phyloP scores from a whole-genome alignment of 78 protist species.

The Andalucia godoyi region DNA sequence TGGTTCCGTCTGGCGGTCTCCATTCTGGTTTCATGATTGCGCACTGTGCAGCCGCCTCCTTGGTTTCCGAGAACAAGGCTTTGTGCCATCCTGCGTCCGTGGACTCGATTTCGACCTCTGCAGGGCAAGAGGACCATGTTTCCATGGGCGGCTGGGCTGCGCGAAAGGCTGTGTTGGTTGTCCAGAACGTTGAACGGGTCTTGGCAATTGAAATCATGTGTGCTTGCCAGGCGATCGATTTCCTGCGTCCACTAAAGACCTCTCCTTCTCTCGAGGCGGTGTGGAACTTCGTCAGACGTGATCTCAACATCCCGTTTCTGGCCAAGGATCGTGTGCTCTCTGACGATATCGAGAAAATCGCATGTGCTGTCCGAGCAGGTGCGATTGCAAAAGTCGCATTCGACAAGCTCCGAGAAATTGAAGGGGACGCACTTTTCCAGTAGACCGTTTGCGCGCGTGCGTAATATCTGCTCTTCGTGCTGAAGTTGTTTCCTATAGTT shows the following conservation, averaged over 20 bases:
- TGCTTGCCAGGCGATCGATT: conserved; percentile 62
- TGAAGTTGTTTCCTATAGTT: no score
- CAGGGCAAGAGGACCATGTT: conserved; percentile 76
- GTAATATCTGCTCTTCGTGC: no score
- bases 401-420: no score
- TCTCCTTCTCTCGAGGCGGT: conserved; percentile 49
- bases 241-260: conserved; percentile 37
- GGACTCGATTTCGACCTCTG: conserved; percentile 66
- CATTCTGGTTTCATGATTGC: conserved; percentile 85
- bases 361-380: no score
- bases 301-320: no score
- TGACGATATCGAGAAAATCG: no score
- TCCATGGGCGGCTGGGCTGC: conserved; percentile 79
- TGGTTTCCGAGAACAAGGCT: conserved; percentile 75
- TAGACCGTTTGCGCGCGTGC: no score
- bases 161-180: conserved; percentile 39
- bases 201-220: conserved; percentile 78
- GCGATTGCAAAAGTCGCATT: no score
- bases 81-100: conserved; percentile 72
- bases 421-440: no score
- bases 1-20: conserved; percentile 60
- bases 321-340: no score
- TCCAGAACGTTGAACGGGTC: conserved; percentile 57
- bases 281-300: conserved; percentile 38
- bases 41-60: conserved; percentile 79